Evolutionary conservation across 2,329 filamentous ascomycete species (phyloP), one percentile per base, ranked within the genome.

Genomic region (Hymenotorrendiella dingleyae): DNA sequence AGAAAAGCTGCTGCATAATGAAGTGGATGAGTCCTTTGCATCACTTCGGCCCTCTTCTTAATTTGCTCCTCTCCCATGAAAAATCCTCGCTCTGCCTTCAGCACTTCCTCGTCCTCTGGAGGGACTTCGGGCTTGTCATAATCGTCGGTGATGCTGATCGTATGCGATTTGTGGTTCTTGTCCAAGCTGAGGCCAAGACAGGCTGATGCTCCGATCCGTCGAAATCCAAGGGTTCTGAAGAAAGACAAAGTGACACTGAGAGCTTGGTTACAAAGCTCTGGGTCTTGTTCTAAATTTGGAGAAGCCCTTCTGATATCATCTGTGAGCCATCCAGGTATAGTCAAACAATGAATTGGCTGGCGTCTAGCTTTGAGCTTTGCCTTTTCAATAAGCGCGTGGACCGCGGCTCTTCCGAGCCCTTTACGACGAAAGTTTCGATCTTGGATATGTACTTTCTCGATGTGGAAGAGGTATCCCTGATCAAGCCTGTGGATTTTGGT

Each of bases 151-250:
- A 40, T 14, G 5, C 37, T 3, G 22, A 62, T 36, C 4, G 39
- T 33, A 27, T 45, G 54, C n/a, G 57, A 50, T 33, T 50, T 46
- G 44, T 63, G 61, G 20, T 36, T 37, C 16, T 46, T 29, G 28
- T 60, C 46, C 12, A 47, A 41, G 29, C 59, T 49, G 32, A 60
- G 50, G 26, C 57, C 59, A 28, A 63, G 61, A 46, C 52, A 63
- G n/a, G 27, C 30, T 3, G 61, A 61, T 19, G 52, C 55, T 8
- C 62, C 63, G 33, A 65, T 53, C 33, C 60, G 51, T 37, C 60
- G 57, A 46, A 62, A 64, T 7, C 61, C 61, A 24, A 62, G 27
- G 12, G 56, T 49, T 19, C 53, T 50, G 35, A 47, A 59, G 35
- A 63, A 63, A 22, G 37, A 45, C 17, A 45, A 37, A 19, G 55